These are phyloP conservation scores for Phytopythium boreale DNA, from an alignment of 352 stramenopile genomes.

Conservation along the genomic window DNA sequence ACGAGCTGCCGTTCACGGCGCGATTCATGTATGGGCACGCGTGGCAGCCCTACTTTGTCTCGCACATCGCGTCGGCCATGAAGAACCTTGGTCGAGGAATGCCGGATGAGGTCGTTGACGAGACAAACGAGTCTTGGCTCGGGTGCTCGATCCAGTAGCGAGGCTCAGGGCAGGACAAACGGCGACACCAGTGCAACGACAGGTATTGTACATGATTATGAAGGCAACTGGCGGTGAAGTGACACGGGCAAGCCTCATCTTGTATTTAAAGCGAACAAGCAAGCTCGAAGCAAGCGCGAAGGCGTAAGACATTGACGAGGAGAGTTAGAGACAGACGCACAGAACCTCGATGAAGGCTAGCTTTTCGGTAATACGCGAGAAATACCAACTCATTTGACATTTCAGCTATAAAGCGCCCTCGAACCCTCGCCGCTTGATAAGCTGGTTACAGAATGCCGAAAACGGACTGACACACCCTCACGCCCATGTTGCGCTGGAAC, in stretches of 20 bases:
- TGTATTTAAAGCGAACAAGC: conserved; percentile 6
- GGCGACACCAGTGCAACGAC: conserved; percentile 1
- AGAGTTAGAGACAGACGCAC: neutral
- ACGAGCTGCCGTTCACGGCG: conserved; percentile 70
- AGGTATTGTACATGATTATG: conserved; percentile 7
- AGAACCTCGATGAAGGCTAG: neutral
- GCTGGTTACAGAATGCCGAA: neutral
- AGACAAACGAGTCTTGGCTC: conserved; percentile 54
- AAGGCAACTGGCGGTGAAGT: neutral
- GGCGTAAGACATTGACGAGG: neutral
- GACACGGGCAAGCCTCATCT: conserved; percentile 4
- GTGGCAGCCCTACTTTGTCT: conserved; percentile 71
- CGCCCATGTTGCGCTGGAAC: conserved; percentile 22
- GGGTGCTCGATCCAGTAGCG: conserved; percentile 60
- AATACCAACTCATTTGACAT: neutral
- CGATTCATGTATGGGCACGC: conserved; percentile 80
- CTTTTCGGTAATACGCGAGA: neutral
- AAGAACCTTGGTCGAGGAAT: conserved; percentile 55
- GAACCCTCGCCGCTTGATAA: neutral
- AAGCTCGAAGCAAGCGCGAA: neutral
- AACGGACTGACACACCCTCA: conserved; percentile 1
- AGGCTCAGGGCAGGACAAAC: neutral
- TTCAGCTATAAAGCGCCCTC: neutral
- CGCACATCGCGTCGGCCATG: conserved; percentile 68
- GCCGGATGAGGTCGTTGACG: conserved; percentile 22